Evolutionary conservation across 1,284 basidiomycete genomes (phyloP), one percentile per base, ranked within the genome.

Genomic region (Neolentinus lepideus): DNA sequence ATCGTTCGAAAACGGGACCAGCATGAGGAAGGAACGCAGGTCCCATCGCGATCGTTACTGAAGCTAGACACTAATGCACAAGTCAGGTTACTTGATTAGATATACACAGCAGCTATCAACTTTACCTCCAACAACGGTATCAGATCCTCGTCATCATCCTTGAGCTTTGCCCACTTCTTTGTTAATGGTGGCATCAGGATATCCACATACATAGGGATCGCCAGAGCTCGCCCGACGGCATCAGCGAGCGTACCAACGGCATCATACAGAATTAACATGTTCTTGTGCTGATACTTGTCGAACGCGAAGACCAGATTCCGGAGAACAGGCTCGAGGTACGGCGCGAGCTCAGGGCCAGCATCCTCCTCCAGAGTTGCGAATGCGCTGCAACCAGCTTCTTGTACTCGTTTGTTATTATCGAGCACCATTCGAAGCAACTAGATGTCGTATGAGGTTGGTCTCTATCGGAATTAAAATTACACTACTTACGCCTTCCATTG

Each of bases 361-460:
- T 98, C 97, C 73, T 99, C 97, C 71, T 99, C 97, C 11, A 99
- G 81, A 8, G 97, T 99, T 2, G 97, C 97, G 67, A 99, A 99
- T 0, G 97, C 97, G 61, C 91, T 94, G 73, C 97, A 99, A 19
- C 97, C 97, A 1, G 97, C 97, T 74, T 99, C 97, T 74, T 99
- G 97, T 0, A 99, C 97, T 21, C 95, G 90, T 75, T 99, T 99
- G 78, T 99, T 99, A 72, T 92, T 92, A 70, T 99, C 97, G 53
- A 99, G 78, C n/a, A 98, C 94, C 92, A 96, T 98, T 57, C 89
- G 85, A 57, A 99, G 84, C 50, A 98, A 83, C 93, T 95, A 61
- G 2, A 54, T 29, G 21, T 6, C n/a, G 22, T 16, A 24, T 50
- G 27, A 50, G 47, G 25, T 26, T 6, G 27, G 19, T 3, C 8